A percentile compares a stretch with the other conserved stretches of the same genome.
Evolutionary conservation across 2,329 filamentous ascomycete species (phyloP).

Genomic region (Microsporum ferrugineum): DNA sequence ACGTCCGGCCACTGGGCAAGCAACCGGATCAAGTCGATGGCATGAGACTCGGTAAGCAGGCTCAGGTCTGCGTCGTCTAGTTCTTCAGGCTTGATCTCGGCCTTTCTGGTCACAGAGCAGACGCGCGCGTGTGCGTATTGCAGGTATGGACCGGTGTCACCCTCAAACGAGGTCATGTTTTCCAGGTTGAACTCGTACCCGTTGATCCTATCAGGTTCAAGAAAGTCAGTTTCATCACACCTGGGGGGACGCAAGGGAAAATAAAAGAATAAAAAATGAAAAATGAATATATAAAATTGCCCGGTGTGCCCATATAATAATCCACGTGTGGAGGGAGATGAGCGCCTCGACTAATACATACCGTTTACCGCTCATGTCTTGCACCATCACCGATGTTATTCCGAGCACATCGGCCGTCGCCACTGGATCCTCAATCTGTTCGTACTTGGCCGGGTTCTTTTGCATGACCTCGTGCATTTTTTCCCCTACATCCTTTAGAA

Average conservation of each 20-base stretch:
- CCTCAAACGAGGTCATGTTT: slow-evolving; percentile 55
- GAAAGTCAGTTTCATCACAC: neutral
- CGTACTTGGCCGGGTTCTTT: slow-evolving; percentile 81
- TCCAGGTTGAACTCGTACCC: slow-evolving; percentile 56
- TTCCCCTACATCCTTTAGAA: slow-evolving; percentile 68
- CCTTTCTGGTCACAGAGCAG: slow-evolving; percentile 49
- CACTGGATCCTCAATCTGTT: slow-evolving; percentile 73
- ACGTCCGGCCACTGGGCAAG: slow-evolving; percentile 56
- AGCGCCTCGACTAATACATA: slow-evolving; percentile 27
- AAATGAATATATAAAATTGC: neutral
- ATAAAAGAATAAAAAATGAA: neutral
- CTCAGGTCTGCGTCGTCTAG: slow-evolving; percentile 46
- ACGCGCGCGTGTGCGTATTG: slow-evolving; percentile 53
- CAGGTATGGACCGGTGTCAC: slow-evolving; percentile 54
- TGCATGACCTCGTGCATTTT: slow-evolving; percentile 98
- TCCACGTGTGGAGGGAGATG: slow-evolving; percentile 1
- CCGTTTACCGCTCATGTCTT: slow-evolving; percentile 95
- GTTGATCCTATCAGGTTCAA: slow-evolving; percentile 38
- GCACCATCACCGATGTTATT: slow-evolving; percentile 92
- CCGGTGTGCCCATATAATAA: neutral
- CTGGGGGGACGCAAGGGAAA: neutral
- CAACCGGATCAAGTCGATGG: slow-evolving; percentile 49
- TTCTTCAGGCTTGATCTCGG: slow-evolving; percentile 37
- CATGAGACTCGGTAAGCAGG: slow-evolving; percentile 51
- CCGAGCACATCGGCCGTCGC: slow-evolving; percentile 76